Conservation (phyloP, 1,284 basidiomycete genomes). For the Sparassis latifolia region DNA sequence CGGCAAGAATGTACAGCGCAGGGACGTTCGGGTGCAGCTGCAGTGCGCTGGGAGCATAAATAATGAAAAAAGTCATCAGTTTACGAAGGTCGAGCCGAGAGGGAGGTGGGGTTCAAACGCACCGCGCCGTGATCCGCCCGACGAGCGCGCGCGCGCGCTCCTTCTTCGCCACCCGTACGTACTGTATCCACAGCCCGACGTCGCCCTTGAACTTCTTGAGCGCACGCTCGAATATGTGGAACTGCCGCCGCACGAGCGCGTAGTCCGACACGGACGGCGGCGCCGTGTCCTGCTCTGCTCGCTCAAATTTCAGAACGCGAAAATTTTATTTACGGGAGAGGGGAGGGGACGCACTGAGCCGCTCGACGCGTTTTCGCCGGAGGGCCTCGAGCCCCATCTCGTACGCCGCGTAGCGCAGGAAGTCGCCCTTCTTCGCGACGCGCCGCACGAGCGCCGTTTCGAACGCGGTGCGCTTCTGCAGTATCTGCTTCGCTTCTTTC, state of each 20-base stretch:
- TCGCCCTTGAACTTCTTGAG: conserved; percentile 87
- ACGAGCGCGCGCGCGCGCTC: conserved; percentile 79
- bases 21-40: conserved; percentile 82
- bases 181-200: conserved; percentile 83
- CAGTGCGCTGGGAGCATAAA: conserved; percentile 51
- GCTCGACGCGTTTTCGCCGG: conserved; percentile 65
- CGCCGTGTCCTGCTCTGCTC: conserved; percentile 20
- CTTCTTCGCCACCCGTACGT: conserved; percentile 78
- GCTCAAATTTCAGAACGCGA: neutral
- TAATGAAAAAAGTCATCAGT: neutral
- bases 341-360: conserved; percentile 54
- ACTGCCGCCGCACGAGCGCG: conserved; percentile 75
- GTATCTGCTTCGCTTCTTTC: conserved; percentile 81
- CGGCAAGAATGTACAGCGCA: conserved; percentile 80
- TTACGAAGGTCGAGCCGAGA: neutral
- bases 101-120: conserved; percentile 14
- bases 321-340: neutral
- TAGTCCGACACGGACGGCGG: conserved; percentile 75
- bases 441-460: conserved; percentile 83
- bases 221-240: conserved; percentile 88
- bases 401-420: conserved; percentile 86
- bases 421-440: conserved; percentile 83
- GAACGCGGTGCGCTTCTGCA: conserved; percentile 79
- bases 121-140: conserved; percentile 73
- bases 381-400: conserved; percentile 87